Conservation (phyloP, 83 land plant species). For the Diphasiastrum complanatum region DNA sequence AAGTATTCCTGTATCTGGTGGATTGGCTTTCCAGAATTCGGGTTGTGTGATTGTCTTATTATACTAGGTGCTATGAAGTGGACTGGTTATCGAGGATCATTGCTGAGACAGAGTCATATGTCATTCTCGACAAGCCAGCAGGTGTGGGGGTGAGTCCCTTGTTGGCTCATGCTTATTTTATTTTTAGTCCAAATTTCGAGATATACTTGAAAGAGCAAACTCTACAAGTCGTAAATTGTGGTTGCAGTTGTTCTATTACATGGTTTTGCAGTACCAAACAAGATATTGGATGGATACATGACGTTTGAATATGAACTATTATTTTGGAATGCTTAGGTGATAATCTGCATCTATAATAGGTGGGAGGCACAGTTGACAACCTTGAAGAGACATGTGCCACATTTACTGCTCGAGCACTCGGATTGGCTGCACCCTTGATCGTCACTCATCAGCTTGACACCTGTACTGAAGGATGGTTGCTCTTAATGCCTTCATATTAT, state of each 20-base stretch:
- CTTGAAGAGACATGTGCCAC: constrained; percentile 86
- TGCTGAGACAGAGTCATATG: constrained; percentile 70
- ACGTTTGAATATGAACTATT: background rate
- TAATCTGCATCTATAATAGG: constrained; percentile 33
- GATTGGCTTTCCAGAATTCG: background rate
- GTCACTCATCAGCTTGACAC: constrained; percentile 97
- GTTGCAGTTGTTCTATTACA: no score
- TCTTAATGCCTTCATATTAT: background rate
- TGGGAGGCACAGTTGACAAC: constrained; percentile 88
- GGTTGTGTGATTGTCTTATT: constrained; percentile 1
- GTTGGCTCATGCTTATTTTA: no score
- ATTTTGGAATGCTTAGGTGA: background rate
- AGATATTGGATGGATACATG: no score
- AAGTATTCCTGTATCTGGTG: background rate
- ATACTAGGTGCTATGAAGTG: constrained; percentile 81
- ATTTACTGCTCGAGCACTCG: constrained; percentile 79
- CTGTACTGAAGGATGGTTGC: constrained; percentile 96
- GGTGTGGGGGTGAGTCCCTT: constrained; percentile 83
- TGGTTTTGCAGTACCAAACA: no score
- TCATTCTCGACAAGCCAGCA: constrained; percentile 92
- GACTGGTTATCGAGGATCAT: constrained; percentile 91
- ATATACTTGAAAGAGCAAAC: no score
- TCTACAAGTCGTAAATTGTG: no score
- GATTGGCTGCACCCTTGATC: constrained; percentile 47
- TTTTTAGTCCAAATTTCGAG: no score